Base-by-base conservation (phyloP, 441 rosid species). In the Arabidopsis lyrata region DNA sequence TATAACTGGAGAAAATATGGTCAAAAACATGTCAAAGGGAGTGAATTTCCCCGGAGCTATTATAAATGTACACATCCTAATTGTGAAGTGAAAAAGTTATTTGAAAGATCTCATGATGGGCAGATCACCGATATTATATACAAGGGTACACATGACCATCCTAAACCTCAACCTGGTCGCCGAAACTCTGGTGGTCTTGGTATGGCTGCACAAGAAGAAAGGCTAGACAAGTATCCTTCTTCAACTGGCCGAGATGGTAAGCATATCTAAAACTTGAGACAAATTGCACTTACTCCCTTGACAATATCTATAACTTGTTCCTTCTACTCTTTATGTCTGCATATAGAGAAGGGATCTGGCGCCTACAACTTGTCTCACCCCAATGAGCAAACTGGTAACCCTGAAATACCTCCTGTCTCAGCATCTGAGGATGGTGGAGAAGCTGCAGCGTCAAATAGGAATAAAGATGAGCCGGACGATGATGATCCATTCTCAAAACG, bases 1-100 rank as follows among this genome's bases (percentile, higher is more conserved):
- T 96, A 91, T 80, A 91, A 91, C 83, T 96, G 99, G 97, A 84
- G 99, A 72, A 96, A 96, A 76, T 96, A 96, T 83, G 99, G 99
- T 54, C 99, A 96, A 83, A 96, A 96, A 65, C 97, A 88, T 80
- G 99, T 96, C 35, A 96, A 96, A 78, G 99, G 99, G 82, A 87
- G 99, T 80, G 96, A 93, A 80, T 91, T 93, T 77, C 99, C 98
- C 2, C 92, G 99, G 71, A 90, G 97, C 83, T 96, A 96, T 78
- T 96, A 96, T 85, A 96, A 96, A 77, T 96, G 99, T 73, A 93
- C 99, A 29, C 97, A 96, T 87, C 97, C 97, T 70, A 93, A 87
- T 62, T 96, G 99, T 68, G 99, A 96, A 76, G 99, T 96, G 81
- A 96, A 96, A 80, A 96, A 96, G 81, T 88, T 91, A 47, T 93